Conservation (phyloP, 179 eudicot species). For the Beta lomatogona region DNA sequence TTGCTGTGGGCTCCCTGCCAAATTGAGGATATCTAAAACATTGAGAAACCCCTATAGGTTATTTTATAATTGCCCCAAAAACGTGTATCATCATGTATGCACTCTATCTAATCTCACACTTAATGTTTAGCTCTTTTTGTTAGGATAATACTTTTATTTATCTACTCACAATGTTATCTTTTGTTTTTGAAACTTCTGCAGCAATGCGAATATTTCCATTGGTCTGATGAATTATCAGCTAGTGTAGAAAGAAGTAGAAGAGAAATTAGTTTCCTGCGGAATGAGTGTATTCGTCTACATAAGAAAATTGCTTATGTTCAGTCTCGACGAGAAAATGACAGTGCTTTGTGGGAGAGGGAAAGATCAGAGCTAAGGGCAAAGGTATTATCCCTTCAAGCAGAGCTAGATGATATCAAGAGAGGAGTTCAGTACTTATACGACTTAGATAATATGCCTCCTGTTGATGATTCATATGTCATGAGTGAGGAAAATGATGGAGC, state of each 20-base stretch:
- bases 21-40: slow-evolving; percentile 42
- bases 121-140: neutral
- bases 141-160: neutral
- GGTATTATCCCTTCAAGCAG: slow-evolving; percentile 38
- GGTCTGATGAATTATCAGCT: slow-evolving; percentile 44
- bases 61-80: slow-evolving; percentile 49
- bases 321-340: slow-evolving; percentile 42
- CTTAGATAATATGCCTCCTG: slow-evolving; percentile 50
- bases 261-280: slow-evolving; percentile 41
- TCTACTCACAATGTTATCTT: neutral
- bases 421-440: slow-evolving; percentile 38
- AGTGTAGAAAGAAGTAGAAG: slow-evolving; percentile 38
- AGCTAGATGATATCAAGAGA: slow-evolving; percentile 41
- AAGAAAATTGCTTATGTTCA: slow-evolving; percentile 40
- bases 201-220: slow-evolving; percentile 49
- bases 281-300: slow-evolving; percentile 46
- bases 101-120: neutral
- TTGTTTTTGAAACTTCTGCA: slow-evolving; percentile 25
- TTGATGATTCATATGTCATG: slow-evolving; percentile 26
- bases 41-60: slow-evolving; percentile 43
- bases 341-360: slow-evolving; percentile 41
- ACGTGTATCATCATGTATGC: slow-evolving; percentile 40
- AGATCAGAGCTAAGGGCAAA: slow-evolving; percentile 38
- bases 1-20: slow-evolving; percentile 50
- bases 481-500: slow-evolving; percentile 39